phyloP scores from a whole-genome alignment of 345 rosid species.

The Excoecaria agallocha region DNA sequence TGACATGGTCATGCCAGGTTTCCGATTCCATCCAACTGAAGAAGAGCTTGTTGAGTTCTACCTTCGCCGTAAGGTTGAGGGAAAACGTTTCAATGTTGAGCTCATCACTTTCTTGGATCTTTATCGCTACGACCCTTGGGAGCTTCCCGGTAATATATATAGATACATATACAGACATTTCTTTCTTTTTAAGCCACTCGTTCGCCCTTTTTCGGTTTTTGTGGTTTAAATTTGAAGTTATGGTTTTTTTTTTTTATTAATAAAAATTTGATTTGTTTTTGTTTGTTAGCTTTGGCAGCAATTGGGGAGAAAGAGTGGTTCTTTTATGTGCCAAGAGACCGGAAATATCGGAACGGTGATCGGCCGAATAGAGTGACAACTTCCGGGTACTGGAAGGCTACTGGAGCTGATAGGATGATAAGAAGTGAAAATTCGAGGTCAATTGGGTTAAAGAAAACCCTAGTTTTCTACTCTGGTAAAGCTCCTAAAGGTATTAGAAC shows the following conservation, averaged over 20 bases:
- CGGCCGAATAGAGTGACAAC: conserved; percentile 95
- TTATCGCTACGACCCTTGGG: conserved; percentile 99
- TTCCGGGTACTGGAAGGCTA: conserved; percentile 99
- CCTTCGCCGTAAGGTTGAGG: conserved; percentile 99
- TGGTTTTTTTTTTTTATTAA: neutral
- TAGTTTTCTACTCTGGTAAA: conserved; percentile 97
- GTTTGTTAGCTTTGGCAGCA: conserved; percentile 71
- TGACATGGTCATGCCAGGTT: conserved; percentile 98
- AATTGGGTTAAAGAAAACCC: conserved; percentile 98
- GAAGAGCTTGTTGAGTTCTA: conserved; percentile 98
- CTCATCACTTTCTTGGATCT: conserved; percentile 99
- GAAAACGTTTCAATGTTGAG: conserved; percentile 95
- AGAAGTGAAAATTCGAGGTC: conserved; percentile 65
- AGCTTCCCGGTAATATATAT: conserved; percentile 71
- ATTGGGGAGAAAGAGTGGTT: conserved; percentile 99
- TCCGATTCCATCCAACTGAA: conserved; percentile 97
- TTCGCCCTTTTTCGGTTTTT: neutral
- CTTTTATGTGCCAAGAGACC: conserved; percentile 94
- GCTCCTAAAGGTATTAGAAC: conserved; percentile 97
- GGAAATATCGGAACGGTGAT: conserved; percentile 94
- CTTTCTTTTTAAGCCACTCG: neutral
- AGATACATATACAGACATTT: neutral
- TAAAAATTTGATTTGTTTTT: neutral
- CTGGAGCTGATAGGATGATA: conserved; percentile 98
- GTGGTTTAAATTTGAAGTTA: neutral